These are phyloP conservation scores for Amphichorda felina DNA, from an alignment of 2,329 filamentous ascomycete genomes.

Conservation along the genomic window DNA sequence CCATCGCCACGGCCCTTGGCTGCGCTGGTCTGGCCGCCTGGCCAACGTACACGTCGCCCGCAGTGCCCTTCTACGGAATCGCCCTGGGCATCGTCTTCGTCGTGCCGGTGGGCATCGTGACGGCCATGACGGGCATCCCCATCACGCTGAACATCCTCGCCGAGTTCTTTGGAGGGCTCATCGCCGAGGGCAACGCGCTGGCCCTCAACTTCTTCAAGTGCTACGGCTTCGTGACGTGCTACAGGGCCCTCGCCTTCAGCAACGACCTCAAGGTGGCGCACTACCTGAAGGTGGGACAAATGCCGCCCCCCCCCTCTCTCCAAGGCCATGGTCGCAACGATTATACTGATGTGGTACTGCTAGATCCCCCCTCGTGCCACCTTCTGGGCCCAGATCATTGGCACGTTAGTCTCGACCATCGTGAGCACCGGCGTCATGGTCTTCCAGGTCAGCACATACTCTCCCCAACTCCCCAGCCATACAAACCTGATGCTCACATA, in stretches of 20 bases:
- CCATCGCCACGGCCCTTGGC: conserved; percentile 21
- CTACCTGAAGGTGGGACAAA: conserved; percentile 26
- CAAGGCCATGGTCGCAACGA: neutral
- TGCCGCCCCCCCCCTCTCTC: conserved; percentile 1
- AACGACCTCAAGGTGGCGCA: conserved; percentile 39
- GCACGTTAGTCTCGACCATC: conserved; percentile 20
- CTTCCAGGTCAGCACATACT: too few species aligned
- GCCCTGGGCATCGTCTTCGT: conserved; percentile 25
- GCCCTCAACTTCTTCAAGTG: conserved; percentile 17
- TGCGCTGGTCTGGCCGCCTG: conserved; percentile 25
- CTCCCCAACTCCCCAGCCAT: too few species aligned
- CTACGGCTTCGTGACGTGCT: conserved; percentile 21
- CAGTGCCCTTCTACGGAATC: conserved; percentile 27
- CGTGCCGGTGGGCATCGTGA: conserved; percentile 29
- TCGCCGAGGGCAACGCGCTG: conserved; percentile 21
- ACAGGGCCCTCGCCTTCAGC: conserved; percentile 28
- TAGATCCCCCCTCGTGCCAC: conserved; percentile 24
- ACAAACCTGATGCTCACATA: too few species aligned
- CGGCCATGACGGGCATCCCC: conserved; percentile 31
- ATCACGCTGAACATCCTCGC: conserved; percentile 27
- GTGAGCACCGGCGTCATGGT: conserved; percentile 21
- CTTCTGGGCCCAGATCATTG: conserved; percentile 21
- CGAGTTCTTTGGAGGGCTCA: conserved; percentile 28
- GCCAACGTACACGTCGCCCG: conserved; percentile 26
- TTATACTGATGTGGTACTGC: neutral